Evolutionary conservation across 2,329 filamentous ascomycete genomes (phyloP), one percentile per base, ranked within the genome.

Genomic region (Fusarium sp.): DNA sequence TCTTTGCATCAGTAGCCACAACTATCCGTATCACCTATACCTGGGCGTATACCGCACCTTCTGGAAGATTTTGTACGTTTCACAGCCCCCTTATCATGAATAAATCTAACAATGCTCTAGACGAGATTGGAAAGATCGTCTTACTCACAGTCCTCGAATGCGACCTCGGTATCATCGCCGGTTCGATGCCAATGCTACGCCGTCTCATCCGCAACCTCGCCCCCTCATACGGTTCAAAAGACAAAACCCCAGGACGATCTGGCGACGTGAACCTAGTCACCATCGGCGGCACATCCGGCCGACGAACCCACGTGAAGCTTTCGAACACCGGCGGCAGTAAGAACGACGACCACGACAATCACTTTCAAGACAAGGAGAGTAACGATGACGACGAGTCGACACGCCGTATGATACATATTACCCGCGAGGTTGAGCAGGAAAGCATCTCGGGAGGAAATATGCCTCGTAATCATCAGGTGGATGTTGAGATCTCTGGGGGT

Each of bases 151-250:
- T 78, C 5, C 55, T 78, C 49, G 76, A 78, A 36, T 78, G 76
- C 51, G 68, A 72, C 35, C 35, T 78, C 22, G 76, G 76, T 16
- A 76, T 78, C 65, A 74, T 78, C 31, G 70, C 73, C 14, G 77
- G 77, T 12, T 78, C 70, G 17, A 67, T 78, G 49, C 75, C 77
- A 9, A 76, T 76, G 72, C 64, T 78, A 12, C 76, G 76, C 5
- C 60, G 61, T 6, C 68, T 77, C 27, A 67, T 78, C 61, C 62
- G 58, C 11, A 65, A 60, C n/a, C 40, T 71, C 27, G 11, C 49
- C 38, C 62, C 70, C 22, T 73, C 68, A 1, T 69, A 71, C 27
- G 63, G 63, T 33, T 57, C 40, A 9, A 71, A 66, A 38, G 33
- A 59, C 51, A 58, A 29, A 11, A 68, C 55, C 14, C 63, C 70